Base-by-base conservation (phyloP, 2,329 filamentous ascomycete genomes). In the Ophiostoma ips region DNA sequence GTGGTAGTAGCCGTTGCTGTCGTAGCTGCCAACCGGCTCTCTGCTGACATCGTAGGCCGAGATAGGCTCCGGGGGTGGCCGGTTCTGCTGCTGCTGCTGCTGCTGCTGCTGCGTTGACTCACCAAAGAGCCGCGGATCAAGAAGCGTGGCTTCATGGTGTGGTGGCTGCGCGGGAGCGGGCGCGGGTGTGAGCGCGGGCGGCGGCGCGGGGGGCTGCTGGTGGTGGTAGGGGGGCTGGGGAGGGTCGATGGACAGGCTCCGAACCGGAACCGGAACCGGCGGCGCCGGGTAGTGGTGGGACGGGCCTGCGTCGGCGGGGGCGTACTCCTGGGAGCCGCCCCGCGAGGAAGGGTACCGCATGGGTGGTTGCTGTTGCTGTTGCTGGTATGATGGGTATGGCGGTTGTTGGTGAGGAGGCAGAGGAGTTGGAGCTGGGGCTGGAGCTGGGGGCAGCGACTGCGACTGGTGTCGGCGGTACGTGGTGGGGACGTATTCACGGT, bases 61-160 rank as follows among this genome's bases (percentile, higher is more conserved):
- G 8, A 24, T 21, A 18, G 24, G 24, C 1, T 43, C 24, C 9
- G 40, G 16, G 19, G 40, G 50, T 19, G 36, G 36, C 24, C 24
- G 31, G 10, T 53, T 50, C 38, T 52, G 49, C 24, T 48, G 40
- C 19, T 46, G 41, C 13, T 54, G 51, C 37, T 52, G 47, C 16
- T 45, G 36, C n/a, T 43, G 36, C 33, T 9, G 41, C 38, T 2
- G 50, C 30, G 18, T n/a, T n/a, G n/a, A n/a, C 8, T 56, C 57
- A 15, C 57, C 52, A 31, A 58, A 57, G 5, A 57, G 52, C 3
- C 56, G 51, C 3, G 57, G 57, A 15, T 58, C 57, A 7, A 58
- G 44, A 0, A 52, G 45, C 10, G 40, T 43, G 21, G 40, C 24
- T 24, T 43, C 40, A 10, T 43, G 40, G 15, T 43, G 24, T 30